A percentile compares a stretch with the other conserved stretches of the same genome.
These are phyloP conservation scores for Diatrype stigma DNA, from an alignment of 2,329 filamentous ascomycete genomes.

Conservation along the genomic window DNA sequence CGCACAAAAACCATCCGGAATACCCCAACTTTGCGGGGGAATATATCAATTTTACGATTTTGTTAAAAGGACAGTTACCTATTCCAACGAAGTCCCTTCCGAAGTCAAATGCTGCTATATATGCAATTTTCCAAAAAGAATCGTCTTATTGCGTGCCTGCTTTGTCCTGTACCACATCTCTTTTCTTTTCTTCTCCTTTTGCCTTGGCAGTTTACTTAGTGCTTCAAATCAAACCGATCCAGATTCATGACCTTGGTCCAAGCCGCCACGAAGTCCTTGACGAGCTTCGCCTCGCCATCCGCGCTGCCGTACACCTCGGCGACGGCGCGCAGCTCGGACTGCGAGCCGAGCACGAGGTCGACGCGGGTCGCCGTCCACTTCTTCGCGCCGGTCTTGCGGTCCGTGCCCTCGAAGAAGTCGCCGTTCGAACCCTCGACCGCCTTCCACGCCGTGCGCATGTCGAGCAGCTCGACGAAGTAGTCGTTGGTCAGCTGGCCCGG, in stretches of 20 bases:
- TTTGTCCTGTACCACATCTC: too few species aligned
- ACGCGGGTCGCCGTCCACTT: conserved; percentile 67
- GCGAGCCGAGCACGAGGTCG: conserved; percentile 70
- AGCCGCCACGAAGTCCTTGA: conserved; percentile 65
- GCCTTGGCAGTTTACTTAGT: too few species aligned
- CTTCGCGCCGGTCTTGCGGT: conserved; percentile 60
- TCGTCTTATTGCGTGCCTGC: too few species aligned
- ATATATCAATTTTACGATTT: background rate
- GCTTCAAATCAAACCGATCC: conserved; percentile 61
- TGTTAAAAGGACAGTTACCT: too few species aligned
- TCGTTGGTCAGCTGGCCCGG: conserved; percentile 71
- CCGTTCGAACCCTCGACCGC: conserved; percentile 38
- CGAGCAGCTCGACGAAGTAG: conserved; percentile 77
- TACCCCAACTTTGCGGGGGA: background rate
- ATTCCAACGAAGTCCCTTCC: too few species aligned
- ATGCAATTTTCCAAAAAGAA: too few species aligned
- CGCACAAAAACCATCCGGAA: too few species aligned
- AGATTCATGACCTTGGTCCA: conserved; percentile 74
- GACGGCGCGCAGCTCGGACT: conserved; percentile 67
- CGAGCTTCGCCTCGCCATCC: conserved; percentile 60
- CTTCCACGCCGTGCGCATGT: conserved; percentile 63
- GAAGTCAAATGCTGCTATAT: background rate
- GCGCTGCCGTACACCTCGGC: conserved; percentile 64
- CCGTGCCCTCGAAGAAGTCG: conserved; percentile 59
- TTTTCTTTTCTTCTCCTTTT: too few species aligned